Evolutionary conservation across 805 yeast genomes (phyloP).

Genomic region (Kazachstania taianensis): DNA sequence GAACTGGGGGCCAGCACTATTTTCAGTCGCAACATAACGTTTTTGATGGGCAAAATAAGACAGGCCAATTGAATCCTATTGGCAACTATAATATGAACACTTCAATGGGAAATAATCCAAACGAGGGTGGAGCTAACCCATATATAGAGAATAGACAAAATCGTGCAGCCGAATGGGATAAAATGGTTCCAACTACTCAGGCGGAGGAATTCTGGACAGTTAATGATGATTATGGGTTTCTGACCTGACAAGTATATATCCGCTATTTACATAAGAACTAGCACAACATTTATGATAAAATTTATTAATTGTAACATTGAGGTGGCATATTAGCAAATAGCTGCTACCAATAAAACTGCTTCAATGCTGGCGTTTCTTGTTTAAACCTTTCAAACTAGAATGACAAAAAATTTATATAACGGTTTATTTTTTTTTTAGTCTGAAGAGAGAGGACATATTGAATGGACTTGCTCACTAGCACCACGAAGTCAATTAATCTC

Average conservation of each 20-base stretch:
- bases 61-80: neutral
- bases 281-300: no score
- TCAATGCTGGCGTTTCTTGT: no score
- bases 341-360: neutral
- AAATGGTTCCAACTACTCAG: constrained; percentile 14
- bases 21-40: neutral
- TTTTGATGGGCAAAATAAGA: neutral
- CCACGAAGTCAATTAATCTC: no score
- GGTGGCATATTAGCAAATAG: neutral
- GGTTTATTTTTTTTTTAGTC: no score
- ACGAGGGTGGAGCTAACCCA: neutral
- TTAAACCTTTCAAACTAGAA: no score
- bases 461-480: no score
- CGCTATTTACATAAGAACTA: no score
- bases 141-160: neutral
- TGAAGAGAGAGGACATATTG: no score
- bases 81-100: neutral
- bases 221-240: constrained; percentile 40
- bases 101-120: neutral
- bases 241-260: no score
- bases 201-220: constrained; percentile 40
- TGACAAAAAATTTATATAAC: no score
- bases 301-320: no score
- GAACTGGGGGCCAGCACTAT: neutral
- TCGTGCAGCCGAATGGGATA: constrained; percentile 1